A percentile compares a stretch with the other conserved stretches of the same genome.
Conservation (phyloP, 176 grass and related monocot genomes). For the Bolboschoenus planiculmis region DNA sequence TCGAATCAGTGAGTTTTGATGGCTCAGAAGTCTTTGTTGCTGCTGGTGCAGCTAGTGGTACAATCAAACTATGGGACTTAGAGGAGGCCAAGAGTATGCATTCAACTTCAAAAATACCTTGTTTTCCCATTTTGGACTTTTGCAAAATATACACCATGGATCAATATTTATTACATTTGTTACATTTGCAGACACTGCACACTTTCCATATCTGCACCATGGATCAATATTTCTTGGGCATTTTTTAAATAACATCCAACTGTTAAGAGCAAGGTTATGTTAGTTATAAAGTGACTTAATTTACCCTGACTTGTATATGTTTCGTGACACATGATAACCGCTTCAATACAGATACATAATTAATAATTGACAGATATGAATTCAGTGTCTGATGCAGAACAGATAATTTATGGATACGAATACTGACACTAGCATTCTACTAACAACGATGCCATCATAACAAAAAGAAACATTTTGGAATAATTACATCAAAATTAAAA, state of each 20-base stretch:
- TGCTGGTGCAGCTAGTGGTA: conserved; percentile 91
- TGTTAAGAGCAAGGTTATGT: neutral
- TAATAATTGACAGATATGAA: neutral
- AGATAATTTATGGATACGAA: neutral
- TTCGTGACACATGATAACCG: neutral
- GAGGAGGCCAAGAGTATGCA: conserved; percentile 86
- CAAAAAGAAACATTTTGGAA: neutral
- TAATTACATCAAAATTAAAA: neutral
- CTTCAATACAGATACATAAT: neutral
- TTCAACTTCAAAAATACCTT: neutral
- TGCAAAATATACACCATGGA: neutral
- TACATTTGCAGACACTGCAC: neutral
- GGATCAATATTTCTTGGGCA: neutral
- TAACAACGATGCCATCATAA: neutral
- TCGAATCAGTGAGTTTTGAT: conserved; percentile 88
- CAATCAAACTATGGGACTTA: conserved; percentile 88
- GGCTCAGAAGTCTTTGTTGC: conserved; percentile 82
- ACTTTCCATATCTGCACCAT: neutral
- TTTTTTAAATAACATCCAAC: neutral
- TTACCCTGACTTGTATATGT: neutral
- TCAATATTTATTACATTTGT: neutral
- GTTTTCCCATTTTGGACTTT: neutral
- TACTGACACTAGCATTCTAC: neutral
- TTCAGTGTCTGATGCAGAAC: neutral
- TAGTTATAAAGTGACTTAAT: neutral